Conservation (phyloP, 371 early-diverging fungal species). For the Coemansia sp. region DNA sequence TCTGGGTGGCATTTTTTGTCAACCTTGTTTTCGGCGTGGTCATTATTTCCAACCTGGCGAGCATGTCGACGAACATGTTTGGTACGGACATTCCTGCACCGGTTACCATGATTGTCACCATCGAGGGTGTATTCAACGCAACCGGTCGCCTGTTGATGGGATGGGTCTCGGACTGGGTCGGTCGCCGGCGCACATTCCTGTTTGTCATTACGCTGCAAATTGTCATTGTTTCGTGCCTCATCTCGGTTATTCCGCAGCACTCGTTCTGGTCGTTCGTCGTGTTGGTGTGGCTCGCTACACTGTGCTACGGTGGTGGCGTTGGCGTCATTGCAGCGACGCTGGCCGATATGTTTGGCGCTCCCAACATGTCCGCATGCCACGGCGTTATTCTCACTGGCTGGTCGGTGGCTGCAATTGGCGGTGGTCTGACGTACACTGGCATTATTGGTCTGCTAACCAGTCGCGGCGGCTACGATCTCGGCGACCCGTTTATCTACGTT, state of each 20-base stretch:
- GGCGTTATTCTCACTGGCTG: conserved; percentile 51
- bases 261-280: conserved; percentile 46
- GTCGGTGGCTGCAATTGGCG: conserved; percentile 52
- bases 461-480: conserved; percentile 25
- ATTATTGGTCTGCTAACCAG: conserved; percentile 23
- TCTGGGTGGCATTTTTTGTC: conserved; percentile 58
- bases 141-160: conserved; percentile 48
- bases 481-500: conserved; percentile 42
- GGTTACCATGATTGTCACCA: conserved; percentile 51
- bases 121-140: conserved; percentile 52
- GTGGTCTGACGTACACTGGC: conserved; percentile 49
- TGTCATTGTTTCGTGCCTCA: conserved; percentile 38
- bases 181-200: conserved; percentile 48
- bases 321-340: conserved; percentile 51
- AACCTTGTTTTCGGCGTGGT: conserved; percentile 55
- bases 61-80: conserved; percentile 58
- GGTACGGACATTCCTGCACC: conserved; percentile 28
- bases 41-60: conserved; percentile 57
- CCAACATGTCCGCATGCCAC: conserved; percentile 49
- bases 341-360: conserved; percentile 52
- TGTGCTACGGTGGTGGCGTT: conserved; percentile 53
- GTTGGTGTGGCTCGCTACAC: conserved; percentile 47
- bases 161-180: conserved; percentile 47
- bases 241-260: conserved; percentile 26
- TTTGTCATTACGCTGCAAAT: conserved; percentile 42